Base-by-base conservation (phyloP, 306 rosid species). In the Cucumis melo region DNA sequence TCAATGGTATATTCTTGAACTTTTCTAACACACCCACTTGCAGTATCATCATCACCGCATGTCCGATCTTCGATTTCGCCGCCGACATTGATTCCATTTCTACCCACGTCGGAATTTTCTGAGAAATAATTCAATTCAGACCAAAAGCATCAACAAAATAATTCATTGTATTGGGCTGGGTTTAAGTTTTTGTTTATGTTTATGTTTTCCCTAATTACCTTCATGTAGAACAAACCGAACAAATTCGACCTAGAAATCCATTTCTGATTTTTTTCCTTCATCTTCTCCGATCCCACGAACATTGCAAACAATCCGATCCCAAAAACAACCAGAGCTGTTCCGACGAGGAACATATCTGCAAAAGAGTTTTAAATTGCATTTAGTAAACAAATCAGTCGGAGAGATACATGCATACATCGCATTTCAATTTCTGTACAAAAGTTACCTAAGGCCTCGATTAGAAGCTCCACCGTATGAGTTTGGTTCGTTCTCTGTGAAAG, bases 21-120 rank as follows among this genome's bases (percentile, higher is more conserved):
- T 85, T 87, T 61, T 87, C 89, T 41, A 87, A 63, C 66, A 87
- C 81, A 72, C 89, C 91, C 67, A 83, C 91, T 73, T 87, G 91
- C 54, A 87, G 86, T 42, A 85, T 80, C 89, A 87, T 81, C 77
- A 82, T 78, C 84, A 87, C 81, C 2, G 91, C 86, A 73, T 83
- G 91, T 6, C 91, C 91, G 42, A 87, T 58, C 65, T 82, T 87
- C 29, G 87, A 82, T 77, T 87, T 87, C 27, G 86, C 87, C 74
- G 76, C 78, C 15, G 85, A 76, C 39, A 87, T 77, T 17, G 87
- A 81, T 78, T 82, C 58, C 86, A 80, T 85, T 53, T 51, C 86
- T 10, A 78, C 78, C 89, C 87, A 87, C 16, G 79, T 61, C 34
- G 91, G 89, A 63, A 83, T 57, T 55, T 73, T 60, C 89, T 87